phyloP scores from a whole-genome alignment of 78 protist species.

The Polysphondylium violaceum region DNA sequence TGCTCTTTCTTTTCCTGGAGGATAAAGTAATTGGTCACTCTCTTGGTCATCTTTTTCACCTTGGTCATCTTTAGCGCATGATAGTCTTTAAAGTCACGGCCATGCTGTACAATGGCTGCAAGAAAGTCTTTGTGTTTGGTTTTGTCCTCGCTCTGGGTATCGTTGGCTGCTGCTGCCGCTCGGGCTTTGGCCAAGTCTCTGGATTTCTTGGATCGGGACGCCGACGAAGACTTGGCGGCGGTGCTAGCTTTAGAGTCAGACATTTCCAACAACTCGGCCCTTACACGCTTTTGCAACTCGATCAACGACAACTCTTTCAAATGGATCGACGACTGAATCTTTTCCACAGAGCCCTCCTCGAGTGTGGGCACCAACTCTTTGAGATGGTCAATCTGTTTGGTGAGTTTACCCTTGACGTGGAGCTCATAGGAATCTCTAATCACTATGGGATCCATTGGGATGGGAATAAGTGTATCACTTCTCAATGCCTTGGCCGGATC shows the following conservation, averaged over 20 bases:
- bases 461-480: conserved; percentile 38
- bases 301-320: conserved; percentile 28
- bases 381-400: background rate
- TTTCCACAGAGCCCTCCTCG: background rate
- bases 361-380: background rate
- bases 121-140: conserved; percentile 22
- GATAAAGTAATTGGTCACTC: conserved; percentile 50
- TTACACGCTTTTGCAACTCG: conserved; percentile 36
- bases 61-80: conserved; percentile 44
- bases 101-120: conserved; percentile 31
- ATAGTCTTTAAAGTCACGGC: conserved; percentile 73
- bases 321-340: conserved; percentile 6
- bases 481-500: background rate
- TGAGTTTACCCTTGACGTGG: background rate
- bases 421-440: conserved; percentile 1
- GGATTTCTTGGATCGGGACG: background rate
- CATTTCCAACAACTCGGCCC: conserved; percentile 38
- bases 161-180: conserved; percentile 1
- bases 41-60: conserved; percentile 66
- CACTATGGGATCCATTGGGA: conserved; percentile 12
- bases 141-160: background rate
- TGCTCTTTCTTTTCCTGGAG: conserved; percentile 56
- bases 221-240: background rate
- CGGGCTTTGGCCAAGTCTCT: background rate
- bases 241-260: background rate